A percentile compares a stretch with the other conserved stretches of the same genome.
These are phyloP conservation scores for Bipolaris cookei DNA, from an alignment of 2,329 filamentous ascomycete species.

Conservation along the genomic window DNA sequence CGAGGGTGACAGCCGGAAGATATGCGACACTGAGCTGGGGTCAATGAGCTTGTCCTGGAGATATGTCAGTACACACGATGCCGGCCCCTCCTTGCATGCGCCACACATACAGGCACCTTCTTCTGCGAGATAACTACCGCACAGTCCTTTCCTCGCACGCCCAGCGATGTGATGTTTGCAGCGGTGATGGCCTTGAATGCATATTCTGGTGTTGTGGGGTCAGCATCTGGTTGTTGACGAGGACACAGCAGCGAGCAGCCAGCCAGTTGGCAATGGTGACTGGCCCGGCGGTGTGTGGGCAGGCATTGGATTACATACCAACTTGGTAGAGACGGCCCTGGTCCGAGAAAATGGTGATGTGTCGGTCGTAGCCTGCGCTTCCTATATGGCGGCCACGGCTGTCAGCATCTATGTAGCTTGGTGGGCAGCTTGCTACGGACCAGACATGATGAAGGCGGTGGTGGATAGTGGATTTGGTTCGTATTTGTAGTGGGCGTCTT, in stretches of 20 bases:
- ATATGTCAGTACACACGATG: conserved; percentile 16
- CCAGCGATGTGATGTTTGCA: conserved; percentile 98
- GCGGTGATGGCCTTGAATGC: conserved; percentile 99
- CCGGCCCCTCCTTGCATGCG: conserved; percentile 12
- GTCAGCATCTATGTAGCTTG: conserved; percentile 37
- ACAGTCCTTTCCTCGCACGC: conserved; percentile 94
- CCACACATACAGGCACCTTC: conserved; percentile 87
- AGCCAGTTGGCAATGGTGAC: background rate
- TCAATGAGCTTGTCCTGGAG: conserved; percentile 97
- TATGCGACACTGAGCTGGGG: conserved; percentile 92
- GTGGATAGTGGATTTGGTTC: conserved; percentile 31
- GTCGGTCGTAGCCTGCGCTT: conserved; percentile 83
- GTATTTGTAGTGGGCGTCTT: conserved; percentile 19
- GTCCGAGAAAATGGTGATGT: conserved; percentile 99
- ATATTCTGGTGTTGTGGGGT: conserved; percentile 74
- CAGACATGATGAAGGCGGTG: conserved; percentile 52
- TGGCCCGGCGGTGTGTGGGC: background rate
- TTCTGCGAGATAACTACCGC: conserved; percentile 98
- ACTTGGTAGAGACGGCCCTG: conserved; percentile 99
- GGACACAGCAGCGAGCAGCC: conserved; percentile 4
- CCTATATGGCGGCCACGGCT: conserved; percentile 34
- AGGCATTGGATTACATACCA: conserved; percentile 65
- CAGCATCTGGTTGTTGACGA: conserved; percentile 15
- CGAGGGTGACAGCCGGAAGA: conserved; percentile 94
- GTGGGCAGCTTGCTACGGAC: conserved; percentile 38